phyloP scores from a whole-genome alignment of 768 basidiomycete genomes.

The Calvatia gigantea region DNA sequence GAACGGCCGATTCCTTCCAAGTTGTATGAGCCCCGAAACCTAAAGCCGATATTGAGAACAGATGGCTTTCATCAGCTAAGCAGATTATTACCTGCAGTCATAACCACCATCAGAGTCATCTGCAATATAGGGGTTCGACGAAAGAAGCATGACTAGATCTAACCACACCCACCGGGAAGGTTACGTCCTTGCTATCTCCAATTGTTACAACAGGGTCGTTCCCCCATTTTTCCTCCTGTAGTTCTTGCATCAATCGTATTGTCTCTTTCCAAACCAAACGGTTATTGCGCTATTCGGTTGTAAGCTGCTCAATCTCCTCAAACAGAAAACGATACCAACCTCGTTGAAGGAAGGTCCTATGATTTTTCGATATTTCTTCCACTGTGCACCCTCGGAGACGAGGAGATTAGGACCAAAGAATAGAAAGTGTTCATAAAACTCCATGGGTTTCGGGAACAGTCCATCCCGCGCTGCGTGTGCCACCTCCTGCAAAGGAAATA shows the following conservation, averaged over 20 bases:
- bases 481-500: slow-evolving; percentile 6
- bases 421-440: slow-evolving; percentile 8
- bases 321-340: background rate
- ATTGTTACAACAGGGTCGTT: slow-evolving; percentile 22
- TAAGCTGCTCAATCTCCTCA: background rate
- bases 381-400: slow-evolving; percentile 13
- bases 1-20: slow-evolving; percentile 38
- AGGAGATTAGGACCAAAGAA: slow-evolving; percentile 14
- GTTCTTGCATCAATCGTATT: slow-evolving; percentile 33
- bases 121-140: slow-evolving; percentile 15
- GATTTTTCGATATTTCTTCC: slow-evolving; percentile 19
- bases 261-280: slow-evolving; percentile 48
- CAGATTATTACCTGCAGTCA: slow-evolving; percentile 39
- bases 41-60: slow-evolving; percentile 14
- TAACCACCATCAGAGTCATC: slow-evolving; percentile 55
- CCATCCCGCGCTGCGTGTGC: slow-evolving; percentile 17
- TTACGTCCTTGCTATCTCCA: slow-evolving; percentile 51
- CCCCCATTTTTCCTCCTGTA: slow-evolving; percentile 46
- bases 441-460: slow-evolving; percentile 12
- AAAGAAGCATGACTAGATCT: background rate
- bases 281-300: slow-evolving; percentile 34
- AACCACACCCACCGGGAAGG: slow-evolving; percentile 39
- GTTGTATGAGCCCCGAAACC: slow-evolving; percentile 49
- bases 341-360: slow-evolving; percentile 17
- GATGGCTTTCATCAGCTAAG: background rate